Evolutionary conservation across 2,329 filamentous ascomycete genomes (phyloP), one percentile per base, ranked within the genome.

Genomic region (Sporothrix sp.): DNA sequence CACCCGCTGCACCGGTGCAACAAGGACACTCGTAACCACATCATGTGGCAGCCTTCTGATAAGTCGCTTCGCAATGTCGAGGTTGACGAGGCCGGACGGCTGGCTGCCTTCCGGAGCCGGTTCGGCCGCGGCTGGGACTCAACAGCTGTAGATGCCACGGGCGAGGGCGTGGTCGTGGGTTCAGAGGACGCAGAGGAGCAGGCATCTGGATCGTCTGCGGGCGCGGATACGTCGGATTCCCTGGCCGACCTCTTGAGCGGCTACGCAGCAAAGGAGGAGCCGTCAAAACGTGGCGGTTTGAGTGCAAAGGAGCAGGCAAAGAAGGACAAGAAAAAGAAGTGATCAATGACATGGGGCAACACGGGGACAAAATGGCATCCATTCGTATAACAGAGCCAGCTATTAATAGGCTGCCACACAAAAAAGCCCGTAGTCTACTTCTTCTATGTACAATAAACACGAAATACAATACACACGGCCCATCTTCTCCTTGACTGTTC

Each of bases 71-170:
- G 84, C 64, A 95, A 93, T 66, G 77, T 96, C 52, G 93, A 98
- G 71, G 82, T 94, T 56, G 93, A 98, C 66, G 93, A 97, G 75
- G 91, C 93, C 3, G 93, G 93, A 16, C 81, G 85, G 63, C 70
- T 98, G 62, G 85, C 84, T 48, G 85, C 87, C 50, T 98, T 98
- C 72, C 78, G 93, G 61, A 78, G 77, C 55, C 78, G 85, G 52
- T 98, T 90, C 71, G 93, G 93, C 23, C 74, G 84, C 53, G 81
- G 81, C 10, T 98, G 87, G 75, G 93, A 98, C 70, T 72, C 79
- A 7, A 9, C 38, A 2, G 32, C 50, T 11, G n/a, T n/a, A n/a
- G n/a, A n/a, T n/a, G n/a, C n/a, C n/a, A n/a, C n/a, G n/a, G n/a
- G n/a, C n/a, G n/a, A n/a, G n/a, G n/a, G n/a, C n/a, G n/a, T n/a